Percentiles rank a stretch among this genome's conserved stretches.
Evolutionary conservation across 257 asterid genomes (phyloP).

Genomic region (Ilex asprella): DNA sequence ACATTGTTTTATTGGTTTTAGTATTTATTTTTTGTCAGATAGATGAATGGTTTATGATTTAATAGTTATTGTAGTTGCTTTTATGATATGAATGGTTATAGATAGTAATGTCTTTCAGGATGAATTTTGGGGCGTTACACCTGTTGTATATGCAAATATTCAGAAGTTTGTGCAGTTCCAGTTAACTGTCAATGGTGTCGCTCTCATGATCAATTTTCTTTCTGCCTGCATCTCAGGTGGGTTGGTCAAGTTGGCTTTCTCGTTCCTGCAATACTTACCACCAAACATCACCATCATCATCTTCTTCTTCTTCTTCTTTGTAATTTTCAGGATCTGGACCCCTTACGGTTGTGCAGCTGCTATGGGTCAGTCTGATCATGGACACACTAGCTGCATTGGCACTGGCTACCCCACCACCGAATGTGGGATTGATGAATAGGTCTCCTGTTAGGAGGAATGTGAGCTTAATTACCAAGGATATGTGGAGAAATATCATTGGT

Average conservation of each 20-base stretch:
- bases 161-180: slow-evolving; percentile 88
- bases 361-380: slow-evolving; percentile 98
- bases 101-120: too few relatives aligned
- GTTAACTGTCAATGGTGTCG: slow-evolving; percentile 69
- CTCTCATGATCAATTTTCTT: slow-evolving; percentile 61
- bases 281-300: neutral
- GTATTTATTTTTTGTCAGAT: too few relatives aligned
- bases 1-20: too few relatives aligned
- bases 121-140: too few relatives aligned
- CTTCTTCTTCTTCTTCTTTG: neutral
- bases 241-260: slow-evolving; percentile 3
- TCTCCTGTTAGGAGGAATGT: slow-evolving; percentile 61
- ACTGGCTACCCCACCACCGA: slow-evolving; percentile 83
- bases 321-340: slow-evolving; percentile 67
- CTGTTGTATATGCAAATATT: slow-evolving; percentile 72
- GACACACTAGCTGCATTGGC: slow-evolving; percentile 88
- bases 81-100: too few relatives aligned
- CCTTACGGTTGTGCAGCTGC: slow-evolving; percentile 74
- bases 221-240: slow-evolving; percentile 70
- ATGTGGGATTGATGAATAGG: slow-evolving; percentile 61
- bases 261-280: neutral
- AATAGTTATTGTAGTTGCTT: too few relatives aligned
- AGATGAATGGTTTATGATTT: too few relatives aligned
- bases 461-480: slow-evolving; percentile 50
- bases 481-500: slow-evolving; percentile 86